Base-by-base conservation (phyloP, 2,329 filamentous ascomycete genomes). In the Colletotrichum acutatum region DNA sequence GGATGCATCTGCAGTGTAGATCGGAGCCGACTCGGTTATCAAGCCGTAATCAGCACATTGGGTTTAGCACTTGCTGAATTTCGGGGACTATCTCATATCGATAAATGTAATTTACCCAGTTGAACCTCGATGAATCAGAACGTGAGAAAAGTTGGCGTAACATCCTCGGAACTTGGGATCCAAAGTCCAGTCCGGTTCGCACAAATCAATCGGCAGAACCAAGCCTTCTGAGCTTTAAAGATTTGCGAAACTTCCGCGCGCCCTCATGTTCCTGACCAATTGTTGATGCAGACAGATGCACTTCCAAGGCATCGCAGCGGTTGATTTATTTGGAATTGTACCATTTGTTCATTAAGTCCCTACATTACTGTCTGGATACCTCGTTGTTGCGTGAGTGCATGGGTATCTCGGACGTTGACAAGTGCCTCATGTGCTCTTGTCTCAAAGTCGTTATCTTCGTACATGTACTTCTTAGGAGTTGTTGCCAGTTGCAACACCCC, bases 401-500 rank as follows among this genome's bases (percentile, higher is more conserved):
- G 8, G 19, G 19, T 49, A 49, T 5, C 19, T 49, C 19, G 19
- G 42, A 49, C 8, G 19, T 11, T 49, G 19, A 30, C 5, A n/a
- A 19, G 19, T 7, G 16, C 49, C 16, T 19, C 5, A 12, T 22
- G 7, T 22, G 42, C 19, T 37, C 16, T 11, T 34, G 8, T 9
- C 14, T 24, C 19, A 9, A 8, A 24, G 1, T 3, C 9, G 26
- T n/a, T 1, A 4, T 5, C 2, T 4, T 3, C 19, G 19, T 49
- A 49, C 37, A n/a, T n/a, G 53, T 28, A 30, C 16, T 8, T 5
- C 26, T 59, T 2, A 66, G 14, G 59, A 67, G 53, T 87, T 86
- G 67, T 89, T 84, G 0, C 86, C 87, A 0, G 87, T 91, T 4
- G 86, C 87, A 2, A 88, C 84, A 8, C 90, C 89, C 89, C 89